Evolutionary conservation across 148 eudicot species (phyloP).

Genomic region (Rhododendron williamsianum): DNA sequence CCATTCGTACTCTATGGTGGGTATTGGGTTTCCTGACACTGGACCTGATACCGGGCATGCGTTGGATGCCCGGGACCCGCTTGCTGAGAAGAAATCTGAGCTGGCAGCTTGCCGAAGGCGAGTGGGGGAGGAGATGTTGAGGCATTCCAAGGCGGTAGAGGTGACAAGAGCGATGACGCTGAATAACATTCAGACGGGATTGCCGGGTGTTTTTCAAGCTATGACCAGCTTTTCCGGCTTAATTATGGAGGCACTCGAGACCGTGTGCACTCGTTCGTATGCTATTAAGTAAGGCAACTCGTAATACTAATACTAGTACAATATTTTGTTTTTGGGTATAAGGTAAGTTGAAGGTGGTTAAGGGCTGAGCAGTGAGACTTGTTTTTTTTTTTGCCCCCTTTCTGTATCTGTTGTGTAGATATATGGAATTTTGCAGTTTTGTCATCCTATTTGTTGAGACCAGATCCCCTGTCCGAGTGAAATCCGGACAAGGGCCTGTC

Average conservation of each 20-base stretch:
- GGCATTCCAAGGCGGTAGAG: constrained; percentile 84
- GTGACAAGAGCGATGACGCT: constrained; percentile 95
- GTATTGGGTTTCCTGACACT: constrained; percentile 59
- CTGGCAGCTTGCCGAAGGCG: constrained; percentile 72
- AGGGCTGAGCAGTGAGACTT: constrained; percentile 21
- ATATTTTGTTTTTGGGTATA: constrained; percentile 15
- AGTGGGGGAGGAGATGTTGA: constrained; percentile 84
- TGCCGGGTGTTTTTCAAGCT: constrained; percentile 94
- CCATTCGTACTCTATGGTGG: constrained; percentile 82
- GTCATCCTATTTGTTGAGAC: not conserved
- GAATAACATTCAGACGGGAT: constrained; percentile 86
- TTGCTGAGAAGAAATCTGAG: constrained; percentile 73
- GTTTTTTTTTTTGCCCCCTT: not conserved
- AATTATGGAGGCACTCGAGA: constrained; percentile 61
- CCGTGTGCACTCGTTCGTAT: constrained; percentile 75
- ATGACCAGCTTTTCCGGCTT: constrained; percentile 86
- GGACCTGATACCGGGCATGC: constrained; percentile 58
- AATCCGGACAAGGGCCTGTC: no score
- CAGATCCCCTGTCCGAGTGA: no score
- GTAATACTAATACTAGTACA: not conserved
- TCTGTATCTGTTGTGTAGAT: constrained; percentile 32
- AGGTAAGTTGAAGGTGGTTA: constrained; percentile 20
- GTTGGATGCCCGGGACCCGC: constrained; percentile 84
- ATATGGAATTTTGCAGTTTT: constrained; percentile 39
- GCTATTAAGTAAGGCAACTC: constrained; percentile 43